These are phyloP conservation scores for Ogataea populi-albae DNA, from an alignment of 805 yeast genomes.

Conservation along the genomic window DNA sequence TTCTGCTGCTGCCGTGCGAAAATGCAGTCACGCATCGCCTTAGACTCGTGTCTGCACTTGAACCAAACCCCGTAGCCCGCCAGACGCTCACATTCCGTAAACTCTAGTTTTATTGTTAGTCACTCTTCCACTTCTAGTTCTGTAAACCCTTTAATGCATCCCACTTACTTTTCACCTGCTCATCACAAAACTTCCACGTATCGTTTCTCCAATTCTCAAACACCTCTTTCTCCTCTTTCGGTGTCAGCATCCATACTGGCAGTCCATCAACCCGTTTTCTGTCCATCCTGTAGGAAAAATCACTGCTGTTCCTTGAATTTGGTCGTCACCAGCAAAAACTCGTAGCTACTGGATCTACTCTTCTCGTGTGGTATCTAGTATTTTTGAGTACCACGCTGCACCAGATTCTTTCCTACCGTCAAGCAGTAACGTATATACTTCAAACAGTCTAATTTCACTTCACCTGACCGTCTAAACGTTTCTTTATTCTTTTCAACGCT, in stretches of 20 bases:
- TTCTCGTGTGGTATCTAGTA: too few relatives aligned
- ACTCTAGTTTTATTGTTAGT: constrained; percentile 37
- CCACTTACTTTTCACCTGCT: constrained; percentile 53
- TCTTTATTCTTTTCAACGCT: too few relatives aligned
- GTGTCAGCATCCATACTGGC: constrained; percentile 75
- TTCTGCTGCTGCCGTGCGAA: constrained; percentile 55
- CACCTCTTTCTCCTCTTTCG: constrained; percentile 71
- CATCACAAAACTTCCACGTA: constrained; percentile 67
- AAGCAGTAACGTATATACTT: too few relatives aligned
- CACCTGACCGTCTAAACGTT: too few relatives aligned
- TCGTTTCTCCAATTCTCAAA: constrained; percentile 66
- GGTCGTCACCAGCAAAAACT: too few relatives aligned
- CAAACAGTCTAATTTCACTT: too few relatives aligned
- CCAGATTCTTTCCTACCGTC: too few relatives aligned
- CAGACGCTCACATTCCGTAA: constrained; percentile 62
- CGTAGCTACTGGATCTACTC: too few relatives aligned
- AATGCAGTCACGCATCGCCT: constrained; percentile 63
- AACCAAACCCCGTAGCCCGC: constrained; percentile 66
- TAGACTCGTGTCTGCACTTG: constrained; percentile 57
- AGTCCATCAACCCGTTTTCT: constrained; percentile 37
- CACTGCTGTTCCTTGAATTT: too few relatives aligned
- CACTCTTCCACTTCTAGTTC: not conserved
- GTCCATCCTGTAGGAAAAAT: constrained; percentile 16
- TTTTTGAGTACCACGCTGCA: too few relatives aligned
- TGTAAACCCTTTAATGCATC: not conserved